Conservation (phyloP, 2,329 filamentous ascomycete genomes). For the Aspergillus neoniger region DNA sequence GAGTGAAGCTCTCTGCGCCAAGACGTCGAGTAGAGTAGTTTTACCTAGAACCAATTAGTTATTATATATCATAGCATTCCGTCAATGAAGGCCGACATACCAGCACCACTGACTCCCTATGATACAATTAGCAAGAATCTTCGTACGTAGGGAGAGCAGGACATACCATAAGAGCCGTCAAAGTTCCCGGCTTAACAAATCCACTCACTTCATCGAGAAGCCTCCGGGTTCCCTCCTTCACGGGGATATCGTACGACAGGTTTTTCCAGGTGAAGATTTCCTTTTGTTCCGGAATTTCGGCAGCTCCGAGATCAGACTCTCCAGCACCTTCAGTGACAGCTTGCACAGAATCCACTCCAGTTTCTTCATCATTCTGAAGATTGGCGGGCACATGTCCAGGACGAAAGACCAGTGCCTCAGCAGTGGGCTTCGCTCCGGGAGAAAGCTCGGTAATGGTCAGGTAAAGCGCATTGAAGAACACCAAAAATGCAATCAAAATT, state of each 20-base stretch:
- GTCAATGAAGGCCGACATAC: slow-evolving; percentile 21
- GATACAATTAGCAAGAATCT: neutral
- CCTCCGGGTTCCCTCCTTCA: slow-evolving; percentile 70
- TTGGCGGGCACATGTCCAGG: neutral
- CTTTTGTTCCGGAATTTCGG: slow-evolving; percentile 51
- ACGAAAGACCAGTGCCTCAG: slow-evolving; percentile 10
- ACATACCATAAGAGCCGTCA: slow-evolving; percentile 55
- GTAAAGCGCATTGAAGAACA: neutral
- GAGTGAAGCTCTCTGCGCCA: slow-evolving; percentile 59
- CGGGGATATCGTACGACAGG: slow-evolving; percentile 75
- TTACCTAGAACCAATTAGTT: slow-evolving; percentile 37
- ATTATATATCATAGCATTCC: neutral
- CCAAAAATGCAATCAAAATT: slow-evolving; percentile 54
- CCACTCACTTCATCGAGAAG: slow-evolving; percentile 55
- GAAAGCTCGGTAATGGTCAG: slow-evolving; percentile 1
- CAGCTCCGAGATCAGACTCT: neutral
- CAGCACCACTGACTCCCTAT: slow-evolving; percentile 59
- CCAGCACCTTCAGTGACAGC: neutral
- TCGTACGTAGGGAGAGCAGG: neutral
- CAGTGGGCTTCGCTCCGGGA: neutral
- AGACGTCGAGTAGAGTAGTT: slow-evolving; percentile 59
- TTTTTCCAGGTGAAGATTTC: slow-evolving; percentile 81
- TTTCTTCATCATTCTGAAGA: neutral
- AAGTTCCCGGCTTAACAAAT: slow-evolving; percentile 55
- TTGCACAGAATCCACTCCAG: slow-evolving; percentile 6